These are phyloP conservation scores for Apiospora hydei DNA, from an alignment of 2,329 filamentous ascomycete species.

Conservation along the genomic window DNA sequence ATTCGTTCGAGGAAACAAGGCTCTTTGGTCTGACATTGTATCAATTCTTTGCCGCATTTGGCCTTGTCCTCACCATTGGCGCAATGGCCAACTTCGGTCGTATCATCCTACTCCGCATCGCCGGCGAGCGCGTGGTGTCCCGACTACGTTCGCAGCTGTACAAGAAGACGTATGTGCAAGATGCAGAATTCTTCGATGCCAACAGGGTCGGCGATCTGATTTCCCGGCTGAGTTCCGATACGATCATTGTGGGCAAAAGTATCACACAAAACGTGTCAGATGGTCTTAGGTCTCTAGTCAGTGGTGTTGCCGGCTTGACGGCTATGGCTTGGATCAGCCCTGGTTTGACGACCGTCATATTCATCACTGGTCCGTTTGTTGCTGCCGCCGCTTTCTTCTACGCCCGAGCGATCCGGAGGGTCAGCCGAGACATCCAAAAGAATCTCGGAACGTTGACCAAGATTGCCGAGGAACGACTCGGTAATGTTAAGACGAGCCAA, in stretches of 20 bases:
- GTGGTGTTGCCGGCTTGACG: conserved; percentile 85
- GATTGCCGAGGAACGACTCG: conserved; percentile 96
- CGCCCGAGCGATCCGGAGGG: conserved; percentile 83
- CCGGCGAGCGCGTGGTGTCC: conserved; percentile 93
- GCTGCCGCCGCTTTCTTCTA: conserved; percentile 92
- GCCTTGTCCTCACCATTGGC: conserved; percentile 77
- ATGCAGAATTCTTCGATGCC: conserved; percentile 98
- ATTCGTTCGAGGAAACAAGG: conserved; percentile 67
- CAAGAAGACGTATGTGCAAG: conserved; percentile 91
- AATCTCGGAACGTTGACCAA: conserved; percentile 93
- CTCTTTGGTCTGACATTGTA: conserved; percentile 85
- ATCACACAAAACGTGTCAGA: conserved; percentile 98
- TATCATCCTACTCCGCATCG: conserved; percentile 90
- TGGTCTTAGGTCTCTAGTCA: conserved; percentile 89
- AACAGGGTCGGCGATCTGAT: conserved; percentile 97
- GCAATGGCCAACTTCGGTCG: conserved; percentile 92
- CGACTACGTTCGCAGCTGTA: conserved; percentile 89
- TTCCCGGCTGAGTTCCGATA: conserved; percentile 93
- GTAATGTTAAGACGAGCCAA: conserved; percentile 95
- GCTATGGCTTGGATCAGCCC: conserved; percentile 97
- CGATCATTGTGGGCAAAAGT: conserved; percentile 97
- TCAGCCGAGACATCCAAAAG: conserved; percentile 92
- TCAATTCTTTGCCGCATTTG: conserved; percentile 89
- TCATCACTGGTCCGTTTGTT: conserved; percentile 88
- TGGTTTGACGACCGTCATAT: conserved; percentile 85